A percentile compares a stretch with the other conserved stretches of the same genome.
Conservation (phyloP, 768 basidiomycete genomes). For the Butyriboletus loyo region DNA sequence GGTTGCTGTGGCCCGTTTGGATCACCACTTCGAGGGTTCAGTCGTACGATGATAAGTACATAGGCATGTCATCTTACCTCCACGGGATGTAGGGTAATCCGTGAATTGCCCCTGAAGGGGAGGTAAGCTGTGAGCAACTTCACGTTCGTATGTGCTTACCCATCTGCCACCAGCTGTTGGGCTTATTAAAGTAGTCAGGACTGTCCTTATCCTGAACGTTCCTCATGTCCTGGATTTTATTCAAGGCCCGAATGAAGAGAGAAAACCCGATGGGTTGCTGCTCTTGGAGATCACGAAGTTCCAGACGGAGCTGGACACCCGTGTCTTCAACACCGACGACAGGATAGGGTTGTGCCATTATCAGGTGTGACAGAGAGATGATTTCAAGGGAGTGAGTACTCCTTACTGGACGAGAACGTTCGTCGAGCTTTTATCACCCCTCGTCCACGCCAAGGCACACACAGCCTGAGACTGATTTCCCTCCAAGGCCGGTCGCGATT, state of each 20-base stretch:
- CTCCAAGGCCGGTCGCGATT: too few species aligned
- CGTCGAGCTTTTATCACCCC: constrained; percentile 2
- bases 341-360: constrained; percentile 13
- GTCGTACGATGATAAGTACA: background rate
- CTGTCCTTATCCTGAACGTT: background rate
- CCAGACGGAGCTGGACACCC: constrained; percentile 13
- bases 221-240: constrained; percentile 2
- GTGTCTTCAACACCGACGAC: constrained; percentile 1
- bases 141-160: background rate
- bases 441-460: background rate
- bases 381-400: background rate
- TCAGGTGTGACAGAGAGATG: background rate
- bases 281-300: constrained; percentile 13
- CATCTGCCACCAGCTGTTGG: constrained; percentile 22
- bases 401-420: background rate
- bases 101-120: constrained; percentile 11
- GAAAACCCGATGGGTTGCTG: constrained; percentile 15
- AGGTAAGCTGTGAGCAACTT: background rate
- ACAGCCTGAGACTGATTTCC: background rate
- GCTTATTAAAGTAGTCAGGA: constrained; percentile 10
- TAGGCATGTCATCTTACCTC: background rate
- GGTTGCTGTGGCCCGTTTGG: constrained; percentile 7
- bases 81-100: constrained; percentile 16
- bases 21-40: constrained; percentile 14
- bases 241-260: constrained; percentile 17